phyloP scores from a whole-genome alignment of 139 green algal species.

The Chlorella sorokiniana region DNA sequence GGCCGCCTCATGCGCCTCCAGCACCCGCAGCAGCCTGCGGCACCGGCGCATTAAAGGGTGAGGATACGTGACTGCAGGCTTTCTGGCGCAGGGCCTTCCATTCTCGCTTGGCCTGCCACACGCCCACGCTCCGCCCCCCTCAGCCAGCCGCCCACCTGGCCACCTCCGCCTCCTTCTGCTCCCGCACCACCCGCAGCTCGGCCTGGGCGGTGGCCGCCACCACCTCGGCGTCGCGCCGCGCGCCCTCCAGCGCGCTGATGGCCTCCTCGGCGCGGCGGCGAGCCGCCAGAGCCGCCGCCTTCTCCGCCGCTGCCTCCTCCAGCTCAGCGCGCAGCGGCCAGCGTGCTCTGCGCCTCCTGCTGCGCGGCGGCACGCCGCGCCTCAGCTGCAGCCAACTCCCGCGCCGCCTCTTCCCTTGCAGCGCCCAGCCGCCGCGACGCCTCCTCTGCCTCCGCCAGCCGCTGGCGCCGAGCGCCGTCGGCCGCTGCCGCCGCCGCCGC shows the following conservation, averaged over 20 bases:
- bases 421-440: too few species aligned
- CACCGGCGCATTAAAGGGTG: too few species aligned
- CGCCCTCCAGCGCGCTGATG: background rate
- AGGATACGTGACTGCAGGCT: background rate
- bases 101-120: background rate
- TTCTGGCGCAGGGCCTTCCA: background rate
- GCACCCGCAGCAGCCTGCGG: slow-evolving; percentile 19
- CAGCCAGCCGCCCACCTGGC: background rate
- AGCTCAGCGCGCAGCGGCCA: too few species aligned
- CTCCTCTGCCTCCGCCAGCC: too few species aligned
- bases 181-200: slow-evolving; percentile 10
- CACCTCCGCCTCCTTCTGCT: slow-evolving; percentile 4
- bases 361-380: too few species aligned
- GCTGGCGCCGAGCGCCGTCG: too few species aligned
- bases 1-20: slow-evolving; percentile 14
- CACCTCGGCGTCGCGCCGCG: slow-evolving; percentile 1
- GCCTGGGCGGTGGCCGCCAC: background rate
- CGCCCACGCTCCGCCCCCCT: background rate
- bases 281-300: background rate
- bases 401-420: too few species aligned
- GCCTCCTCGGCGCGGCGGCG: background rate
- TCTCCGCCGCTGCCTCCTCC: background rate
- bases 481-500: background rate
- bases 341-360: too few species aligned
- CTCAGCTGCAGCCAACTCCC: too few species aligned